Conservation (phyloP, 208 protist genomes). For the Cochliopodium minus region DNA sequence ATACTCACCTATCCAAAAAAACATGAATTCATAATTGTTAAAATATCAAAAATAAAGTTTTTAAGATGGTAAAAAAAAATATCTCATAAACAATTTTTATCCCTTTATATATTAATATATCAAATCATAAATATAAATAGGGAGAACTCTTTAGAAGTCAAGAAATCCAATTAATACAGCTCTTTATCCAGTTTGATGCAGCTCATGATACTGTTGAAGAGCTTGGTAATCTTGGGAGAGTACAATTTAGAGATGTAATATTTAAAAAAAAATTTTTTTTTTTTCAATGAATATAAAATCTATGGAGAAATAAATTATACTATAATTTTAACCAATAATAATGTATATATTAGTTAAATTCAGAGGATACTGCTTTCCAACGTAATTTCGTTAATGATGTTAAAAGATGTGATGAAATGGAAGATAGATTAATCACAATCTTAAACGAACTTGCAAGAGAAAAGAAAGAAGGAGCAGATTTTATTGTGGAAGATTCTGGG, state of each 20-base stretch:
- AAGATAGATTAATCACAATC: constrained; percentile 77
- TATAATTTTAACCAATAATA: neutral
- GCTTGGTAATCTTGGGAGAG: constrained; percentile 73
- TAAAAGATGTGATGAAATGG: constrained; percentile 84
- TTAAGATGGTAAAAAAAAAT: too few species aligned
- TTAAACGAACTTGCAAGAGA: constrained; percentile 54
- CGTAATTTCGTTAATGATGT: constrained; percentile 86
- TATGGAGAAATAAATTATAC: neutral
- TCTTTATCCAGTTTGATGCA: constrained; percentile 87
- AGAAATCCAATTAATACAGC: constrained; percentile 82
- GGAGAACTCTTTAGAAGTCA: constrained; percentile 68
- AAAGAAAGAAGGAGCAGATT: neutral
- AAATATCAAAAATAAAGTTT: too few species aligned
- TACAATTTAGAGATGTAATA: constrained; percentile 88
- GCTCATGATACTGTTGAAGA: constrained; percentile 80
- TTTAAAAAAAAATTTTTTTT: neutral
- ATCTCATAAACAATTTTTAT: too few species aligned
- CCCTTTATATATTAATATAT: too few species aligned
- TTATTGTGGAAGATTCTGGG: too few species aligned
- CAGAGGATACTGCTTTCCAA: constrained; percentile 77
- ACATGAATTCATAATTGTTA: too few species aligned
- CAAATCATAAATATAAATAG: neutral
- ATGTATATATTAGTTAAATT: constrained; percentile 34
- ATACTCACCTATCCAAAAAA: too few species aligned
- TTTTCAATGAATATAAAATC: neutral